Percentiles rank a stretch among this genome's conserved stretches.
Conservation (phyloP, 2,329 filamentous ascomycete genomes). For the Ceratocystis papillata region DNA sequence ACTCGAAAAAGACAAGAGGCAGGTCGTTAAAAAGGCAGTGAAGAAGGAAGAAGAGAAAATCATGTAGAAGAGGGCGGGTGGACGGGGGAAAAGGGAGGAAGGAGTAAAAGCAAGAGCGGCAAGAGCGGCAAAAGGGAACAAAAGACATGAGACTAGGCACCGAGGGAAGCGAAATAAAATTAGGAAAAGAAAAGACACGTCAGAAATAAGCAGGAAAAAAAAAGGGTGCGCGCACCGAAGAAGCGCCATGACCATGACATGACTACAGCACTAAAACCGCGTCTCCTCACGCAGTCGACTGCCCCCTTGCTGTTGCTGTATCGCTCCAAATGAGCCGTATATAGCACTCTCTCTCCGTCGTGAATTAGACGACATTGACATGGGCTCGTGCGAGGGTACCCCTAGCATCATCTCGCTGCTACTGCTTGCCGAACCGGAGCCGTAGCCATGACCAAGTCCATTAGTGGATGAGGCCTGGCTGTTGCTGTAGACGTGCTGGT, state of each 20-base stretch:
- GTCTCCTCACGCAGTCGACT: constrained; percentile 46
- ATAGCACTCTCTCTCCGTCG: constrained; percentile 52
- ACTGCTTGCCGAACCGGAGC: constrained; percentile 1
- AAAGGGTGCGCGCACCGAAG: not conserved
- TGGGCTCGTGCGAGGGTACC: constrained; percentile 18
- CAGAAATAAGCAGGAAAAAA: not conserved
- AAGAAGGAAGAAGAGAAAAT: too few relatives aligned
- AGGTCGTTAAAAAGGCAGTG: too few relatives aligned
- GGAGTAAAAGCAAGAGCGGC: constrained; percentile 2
- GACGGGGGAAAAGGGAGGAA: not conserved
- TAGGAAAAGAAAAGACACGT: not conserved
- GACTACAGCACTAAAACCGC: constrained; percentile 34
- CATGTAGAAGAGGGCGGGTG: constrained; percentile 24
- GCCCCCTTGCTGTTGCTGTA: constrained; percentile 28
- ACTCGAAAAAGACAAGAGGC: too few relatives aligned
- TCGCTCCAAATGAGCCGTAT: constrained; percentile 45
- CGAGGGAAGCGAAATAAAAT: not conserved
- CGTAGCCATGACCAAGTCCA: constrained; percentile 23
- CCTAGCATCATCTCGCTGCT: constrained; percentile 23
- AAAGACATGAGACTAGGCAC: too few relatives aligned
- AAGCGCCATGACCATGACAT: constrained; percentile 6
- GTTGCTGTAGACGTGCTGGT: constrained; percentile 36
- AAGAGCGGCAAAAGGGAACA: constrained; percentile 8
- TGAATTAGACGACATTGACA: constrained; percentile 16
- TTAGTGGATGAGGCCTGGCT: constrained; percentile 28